phyloP scores from a whole-genome alignment of 805 yeast species.

The Cyberlindnera japonica region DNA sequence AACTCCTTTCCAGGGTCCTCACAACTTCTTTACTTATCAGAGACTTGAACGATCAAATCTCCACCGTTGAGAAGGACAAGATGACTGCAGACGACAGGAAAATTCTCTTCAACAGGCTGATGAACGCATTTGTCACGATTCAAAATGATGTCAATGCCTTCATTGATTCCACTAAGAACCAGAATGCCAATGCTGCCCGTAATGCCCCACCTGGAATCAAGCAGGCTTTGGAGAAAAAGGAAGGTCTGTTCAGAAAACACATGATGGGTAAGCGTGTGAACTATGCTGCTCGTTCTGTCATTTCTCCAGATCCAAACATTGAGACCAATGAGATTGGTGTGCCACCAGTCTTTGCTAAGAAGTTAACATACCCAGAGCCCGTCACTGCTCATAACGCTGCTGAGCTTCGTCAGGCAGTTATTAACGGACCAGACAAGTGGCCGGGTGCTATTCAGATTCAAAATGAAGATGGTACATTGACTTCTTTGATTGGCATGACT shows the following conservation, averaged over 20 bases:
- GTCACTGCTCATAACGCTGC: slow-evolving; percentile 90
- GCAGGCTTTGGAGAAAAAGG: slow-evolving; percentile 97
- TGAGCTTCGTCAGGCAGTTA: slow-evolving; percentile 89
- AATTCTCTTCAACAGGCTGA: slow-evolving; percentile 77
- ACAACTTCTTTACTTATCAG: slow-evolving; percentile 78
- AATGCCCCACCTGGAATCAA: slow-evolving; percentile 90
- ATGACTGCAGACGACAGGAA: slow-evolving; percentile 68
- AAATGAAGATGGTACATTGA: slow-evolving; percentile 86
- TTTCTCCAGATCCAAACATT: slow-evolving; percentile 96
- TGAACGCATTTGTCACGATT: slow-evolving; percentile 92
- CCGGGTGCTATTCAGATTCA: slow-evolving; percentile 98
- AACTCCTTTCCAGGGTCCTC: slow-evolving; percentile 73
- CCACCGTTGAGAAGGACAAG: slow-evolving; percentile 54
- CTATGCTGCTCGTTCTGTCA: slow-evolving; percentile 98
- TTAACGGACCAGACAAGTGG: slow-evolving; percentile 97
- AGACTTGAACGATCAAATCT: slow-evolving; percentile 83
- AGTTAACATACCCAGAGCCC: slow-evolving; percentile 96
- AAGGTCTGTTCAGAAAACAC: slow-evolving; percentile 95
- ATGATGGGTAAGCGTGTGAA: slow-evolving; percentile 99
- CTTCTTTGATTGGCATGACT: slow-evolving; percentile 84
- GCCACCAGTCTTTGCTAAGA: slow-evolving; percentile 96
- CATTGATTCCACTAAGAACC: slow-evolving; percentile 87
- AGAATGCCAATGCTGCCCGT: slow-evolving; percentile 59
- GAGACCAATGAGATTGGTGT: slow-evolving; percentile 98
- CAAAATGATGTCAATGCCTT: slow-evolving; percentile 95